phyloP scores from a whole-genome alignment of 1,139 yeast species.

The Pichia kudriavzevii region DNA sequence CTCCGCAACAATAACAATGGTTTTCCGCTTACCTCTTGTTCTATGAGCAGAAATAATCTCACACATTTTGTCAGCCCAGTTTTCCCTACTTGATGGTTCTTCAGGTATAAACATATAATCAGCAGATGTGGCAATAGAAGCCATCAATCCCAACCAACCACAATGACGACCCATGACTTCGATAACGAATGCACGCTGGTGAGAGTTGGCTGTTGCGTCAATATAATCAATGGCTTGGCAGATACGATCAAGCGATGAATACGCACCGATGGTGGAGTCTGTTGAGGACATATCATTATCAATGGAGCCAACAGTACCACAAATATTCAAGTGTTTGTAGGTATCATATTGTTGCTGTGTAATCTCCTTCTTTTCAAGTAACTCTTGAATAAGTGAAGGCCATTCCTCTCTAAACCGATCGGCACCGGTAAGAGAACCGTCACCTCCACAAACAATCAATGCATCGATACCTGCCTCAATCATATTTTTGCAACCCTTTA shows the following conservation, averaged over 20 bases:
- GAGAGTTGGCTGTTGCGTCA: constrained; percentile 79
- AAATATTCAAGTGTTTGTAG: constrained; percentile 56
- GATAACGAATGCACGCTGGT: constrained; percentile 74
- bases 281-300: constrained; percentile 82
- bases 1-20: constrained; percentile 77
- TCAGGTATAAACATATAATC: constrained; percentile 78
- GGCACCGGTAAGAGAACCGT: constrained; percentile 80
- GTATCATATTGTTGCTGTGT: constrained; percentile 44
- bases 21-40: constrained; percentile 64
- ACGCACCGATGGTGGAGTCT: constrained; percentile 78
- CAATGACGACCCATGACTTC: constrained; percentile 92
- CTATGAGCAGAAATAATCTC: constrained; percentile 61
- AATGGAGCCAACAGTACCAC: constrained; percentile 75
- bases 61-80: constrained; percentile 64
- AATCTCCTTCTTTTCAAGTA: constrained; percentile 43
- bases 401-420: constrained; percentile 72
- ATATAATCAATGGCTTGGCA: constrained; percentile 74
- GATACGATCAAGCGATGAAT: constrained; percentile 68
- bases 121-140: constrained; percentile 76
- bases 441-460: constrained; percentile 78
- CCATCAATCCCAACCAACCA: constrained; percentile 82
- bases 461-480: constrained; percentile 71
- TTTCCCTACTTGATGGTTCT: constrained; percentile 53
- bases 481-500: constrained; percentile 60
- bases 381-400: constrained; percentile 63